Conservation (phyloP, 192 early-diverging fungal species). For the Podila minutissima region DNA sequence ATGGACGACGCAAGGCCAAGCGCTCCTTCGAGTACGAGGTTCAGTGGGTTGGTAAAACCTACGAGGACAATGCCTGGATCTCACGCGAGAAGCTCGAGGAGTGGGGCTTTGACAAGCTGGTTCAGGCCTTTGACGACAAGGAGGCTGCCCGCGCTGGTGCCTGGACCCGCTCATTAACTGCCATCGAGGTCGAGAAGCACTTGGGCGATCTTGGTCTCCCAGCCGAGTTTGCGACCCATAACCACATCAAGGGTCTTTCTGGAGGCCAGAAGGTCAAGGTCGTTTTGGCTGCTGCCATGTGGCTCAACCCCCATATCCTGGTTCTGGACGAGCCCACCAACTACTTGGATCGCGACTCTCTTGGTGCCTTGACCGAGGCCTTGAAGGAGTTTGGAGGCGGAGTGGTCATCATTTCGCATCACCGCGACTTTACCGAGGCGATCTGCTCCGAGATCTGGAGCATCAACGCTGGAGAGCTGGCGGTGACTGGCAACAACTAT, state of each 20-base stretch:
- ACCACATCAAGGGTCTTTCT: conserved; percentile 75
- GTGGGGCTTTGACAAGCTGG: conserved; percentile 83
- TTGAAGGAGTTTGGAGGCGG: conserved; percentile 81
- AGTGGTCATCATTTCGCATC: conserved; percentile 87
- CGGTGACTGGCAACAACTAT: conserved; percentile 64
- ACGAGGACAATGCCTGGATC: conserved; percentile 79
- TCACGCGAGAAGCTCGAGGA: conserved; percentile 74
- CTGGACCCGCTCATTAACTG: conserved; percentile 73
- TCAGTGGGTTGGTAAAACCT: conserved; percentile 79
- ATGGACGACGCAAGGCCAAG: conserved; percentile 77
- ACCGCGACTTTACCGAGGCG: conserved; percentile 81
- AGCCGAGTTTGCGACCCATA: conserved; percentile 79
- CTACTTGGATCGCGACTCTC: conserved; percentile 71
- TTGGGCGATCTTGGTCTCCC: conserved; percentile 81
- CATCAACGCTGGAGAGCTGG: conserved; percentile 71
- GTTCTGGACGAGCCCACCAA: conserved; percentile 92
- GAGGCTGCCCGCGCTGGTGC: conserved; percentile 80
- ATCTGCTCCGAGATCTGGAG: conserved; percentile 82
- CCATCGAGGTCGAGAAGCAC: conserved; percentile 75
- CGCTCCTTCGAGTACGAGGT: conserved; percentile 73
- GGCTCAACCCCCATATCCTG: conserved; percentile 91
- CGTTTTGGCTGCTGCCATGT: conserved; percentile 86
- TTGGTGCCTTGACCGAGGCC: conserved; percentile 75
- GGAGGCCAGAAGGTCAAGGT: conserved; percentile 91
- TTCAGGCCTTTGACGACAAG: conserved; percentile 53